These are phyloP conservation scores for Moricandia arvensis DNA, from an alignment of 345 rosid species.

Conservation along the genomic window DNA sequence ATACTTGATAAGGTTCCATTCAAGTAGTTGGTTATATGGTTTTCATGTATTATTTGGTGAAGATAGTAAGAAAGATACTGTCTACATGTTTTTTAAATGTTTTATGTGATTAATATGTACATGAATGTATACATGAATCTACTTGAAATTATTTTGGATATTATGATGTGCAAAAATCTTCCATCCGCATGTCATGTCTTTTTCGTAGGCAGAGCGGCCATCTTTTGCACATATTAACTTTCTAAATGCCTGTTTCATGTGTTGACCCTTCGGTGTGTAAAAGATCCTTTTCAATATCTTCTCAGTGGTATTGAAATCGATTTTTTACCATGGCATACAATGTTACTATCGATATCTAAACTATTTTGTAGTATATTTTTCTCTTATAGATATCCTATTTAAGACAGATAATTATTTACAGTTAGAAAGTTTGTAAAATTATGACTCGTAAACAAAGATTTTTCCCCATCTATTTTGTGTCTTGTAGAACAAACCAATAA, in stretches of 20 bases:
- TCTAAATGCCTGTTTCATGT: conserved; percentile 11
- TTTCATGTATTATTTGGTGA: neutral
- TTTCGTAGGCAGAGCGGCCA: conserved; percentile 40
- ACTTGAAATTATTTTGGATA: neutral
- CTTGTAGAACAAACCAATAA: neutral
- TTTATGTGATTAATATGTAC: neutral
- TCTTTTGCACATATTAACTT: conserved; percentile 30
- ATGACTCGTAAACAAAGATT: neutral
- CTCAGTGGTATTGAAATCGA: conserved; percentile 18
- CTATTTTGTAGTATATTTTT: neutral
- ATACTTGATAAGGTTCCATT: neutral
- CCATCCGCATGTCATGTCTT: conserved; percentile 37
- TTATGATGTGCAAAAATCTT: conserved; percentile 35
- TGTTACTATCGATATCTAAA: neutral
- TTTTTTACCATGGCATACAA: conserved; percentile 35
- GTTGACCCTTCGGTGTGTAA: conserved; percentile 29
- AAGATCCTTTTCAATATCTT: conserved; percentile 25
- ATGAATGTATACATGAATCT: neutral
- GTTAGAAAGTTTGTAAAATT: no score
- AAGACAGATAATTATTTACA: neutral
- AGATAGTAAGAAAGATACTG: neutral
- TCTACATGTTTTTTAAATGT: neutral
- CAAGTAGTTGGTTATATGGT: neutral
- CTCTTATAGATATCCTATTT: neutral
- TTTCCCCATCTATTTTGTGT: neutral